Evolutionary conservation across 2,329 filamentous ascomycete genomes (phyloP).

Genomic region (Claviceps digitariae): DNA sequence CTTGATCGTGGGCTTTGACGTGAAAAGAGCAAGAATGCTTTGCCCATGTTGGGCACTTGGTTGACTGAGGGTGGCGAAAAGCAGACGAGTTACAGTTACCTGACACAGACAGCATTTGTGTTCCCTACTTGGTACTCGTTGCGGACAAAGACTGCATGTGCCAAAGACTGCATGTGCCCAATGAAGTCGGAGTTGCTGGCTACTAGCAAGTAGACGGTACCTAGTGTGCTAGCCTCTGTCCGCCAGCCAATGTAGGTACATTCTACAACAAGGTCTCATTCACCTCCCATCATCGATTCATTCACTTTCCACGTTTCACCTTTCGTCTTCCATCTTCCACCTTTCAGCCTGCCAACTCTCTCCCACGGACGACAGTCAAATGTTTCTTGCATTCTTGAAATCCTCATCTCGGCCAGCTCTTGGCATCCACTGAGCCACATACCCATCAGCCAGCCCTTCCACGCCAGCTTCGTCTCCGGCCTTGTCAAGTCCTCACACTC

Average conservation of each 20-base stretch:
- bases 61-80: too few species aligned
- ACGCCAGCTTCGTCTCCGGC: not conserved
- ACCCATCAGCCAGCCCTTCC: not conserved
- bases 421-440: not conserved
- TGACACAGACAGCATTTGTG: too few species aligned
- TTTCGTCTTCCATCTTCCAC: not conserved
- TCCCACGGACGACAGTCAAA: not conserved
- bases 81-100: too few species aligned
- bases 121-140: too few species aligned
- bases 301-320: not conserved
- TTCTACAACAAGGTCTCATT: not conserved
- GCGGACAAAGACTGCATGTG: too few species aligned
- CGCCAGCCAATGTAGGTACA: too few species aligned
- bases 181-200: too few species aligned
- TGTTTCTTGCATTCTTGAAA: not conserved
- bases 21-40: not conserved
- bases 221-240: not conserved
- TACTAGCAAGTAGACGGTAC: too few species aligned
- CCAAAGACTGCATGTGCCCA: not conserved
- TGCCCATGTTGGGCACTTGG: too few species aligned
- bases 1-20: not conserved
- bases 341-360: not conserved
- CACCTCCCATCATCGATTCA: not conserved
- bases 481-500: not conserved
- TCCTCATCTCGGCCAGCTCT: not conserved